These are phyloP conservation scores for Penicillium sp. DNA, from an alignment of 2,329 filamentous ascomycete genomes.

Conservation along the genomic window DNA sequence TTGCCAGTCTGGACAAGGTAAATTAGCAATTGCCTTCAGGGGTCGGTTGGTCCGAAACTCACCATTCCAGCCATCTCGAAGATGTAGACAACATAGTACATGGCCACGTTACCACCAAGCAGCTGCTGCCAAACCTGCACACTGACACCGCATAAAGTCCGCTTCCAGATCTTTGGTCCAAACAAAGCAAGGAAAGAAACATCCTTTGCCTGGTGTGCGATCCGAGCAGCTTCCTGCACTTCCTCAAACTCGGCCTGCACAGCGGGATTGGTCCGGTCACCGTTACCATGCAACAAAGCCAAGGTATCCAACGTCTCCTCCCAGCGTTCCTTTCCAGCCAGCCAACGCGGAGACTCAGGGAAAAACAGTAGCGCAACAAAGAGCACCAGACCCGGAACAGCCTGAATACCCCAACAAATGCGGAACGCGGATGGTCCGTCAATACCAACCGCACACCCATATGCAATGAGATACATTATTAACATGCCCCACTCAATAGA, in stretches of 20 bases:
- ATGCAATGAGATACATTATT: conserved; percentile 47
- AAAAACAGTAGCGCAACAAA: conserved; percentile 58
- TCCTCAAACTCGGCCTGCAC: conserved; percentile 56
- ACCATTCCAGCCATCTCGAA: conserved; percentile 60
- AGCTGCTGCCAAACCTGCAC: conserved; percentile 61
- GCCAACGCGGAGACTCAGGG: conserved; percentile 63
- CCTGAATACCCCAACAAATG: conserved; percentile 65
- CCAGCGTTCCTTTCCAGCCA: conserved; percentile 61
- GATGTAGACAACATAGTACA: conserved; percentile 63
- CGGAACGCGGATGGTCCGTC: conserved; percentile 52
- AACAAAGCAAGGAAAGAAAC: conserved; percentile 45
- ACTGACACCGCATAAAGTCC: conserved; percentile 54
- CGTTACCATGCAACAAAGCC: conserved; percentile 58
- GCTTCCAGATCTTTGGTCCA: conserved; percentile 50
- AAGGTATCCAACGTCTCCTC: conserved; percentile 54
- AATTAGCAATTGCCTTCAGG: conserved; percentile 2
- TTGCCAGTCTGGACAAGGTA: conserved; percentile 32
- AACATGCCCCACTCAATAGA: conserved; percentile 47
- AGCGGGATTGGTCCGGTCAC: conserved; percentile 55
- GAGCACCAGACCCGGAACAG: conserved; percentile 59
- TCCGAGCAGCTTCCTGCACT: conserved; percentile 34
- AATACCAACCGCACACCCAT: conserved; percentile 37
- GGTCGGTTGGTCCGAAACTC: not conserved
- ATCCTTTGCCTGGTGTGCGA: conserved; percentile 35
- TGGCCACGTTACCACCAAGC: conserved; percentile 59